Percentiles rank a stretch among this genome's conserved stretches.
Conservation (phyloP, 495 filamentous ascomycete genomes). For the Corynascus novoguineensis region DNA sequence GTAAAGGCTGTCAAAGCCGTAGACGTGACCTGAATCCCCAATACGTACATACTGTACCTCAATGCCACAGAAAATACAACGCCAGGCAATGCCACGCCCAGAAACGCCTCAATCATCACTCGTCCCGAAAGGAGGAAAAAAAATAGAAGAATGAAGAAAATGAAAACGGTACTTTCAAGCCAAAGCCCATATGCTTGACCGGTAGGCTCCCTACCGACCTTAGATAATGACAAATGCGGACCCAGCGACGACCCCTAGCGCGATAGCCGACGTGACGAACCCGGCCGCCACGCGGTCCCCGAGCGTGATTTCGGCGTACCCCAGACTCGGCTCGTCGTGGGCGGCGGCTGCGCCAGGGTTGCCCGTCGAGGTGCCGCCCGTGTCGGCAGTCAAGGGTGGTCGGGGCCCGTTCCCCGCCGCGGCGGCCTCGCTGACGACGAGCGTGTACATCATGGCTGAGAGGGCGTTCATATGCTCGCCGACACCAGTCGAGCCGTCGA, state of each 20-base stretch:
- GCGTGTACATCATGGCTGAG: constrained; percentile 59
- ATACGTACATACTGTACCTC: too few species aligned
- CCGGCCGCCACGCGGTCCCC: constrained; percentile 60
- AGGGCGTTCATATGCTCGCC: constrained; percentile 72
- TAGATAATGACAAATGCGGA: constrained; percentile 40
- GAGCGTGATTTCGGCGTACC: constrained; percentile 41
- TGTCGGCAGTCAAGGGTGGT: constrained; percentile 52
- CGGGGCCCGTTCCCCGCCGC: too few species aligned
- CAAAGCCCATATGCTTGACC: too few species aligned
- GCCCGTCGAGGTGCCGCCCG: constrained; percentile 62
- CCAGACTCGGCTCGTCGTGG: constrained; percentile 21
- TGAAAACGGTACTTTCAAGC: too few species aligned
- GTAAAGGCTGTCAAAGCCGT: constrained; percentile 6
- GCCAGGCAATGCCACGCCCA: not conserved
- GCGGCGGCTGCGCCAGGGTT: constrained; percentile 56
- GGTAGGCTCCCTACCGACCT: too few species aligned
- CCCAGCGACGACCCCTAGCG: constrained; percentile 48
- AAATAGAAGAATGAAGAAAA: not conserved
- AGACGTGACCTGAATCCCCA: not conserved
- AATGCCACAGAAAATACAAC: constrained; percentile 5
- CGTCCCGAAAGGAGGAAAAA: not conserved
- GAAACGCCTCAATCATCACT: constrained; percentile 1
- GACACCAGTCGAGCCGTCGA: constrained; percentile 47
- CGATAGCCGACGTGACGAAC: constrained; percentile 56
- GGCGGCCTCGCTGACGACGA: constrained; percentile 42